Evolutionary conservation across 306 rosid species (phyloP), one percentile per base, ranked within the genome.

Genomic region (Casuarina glauca): DNA sequence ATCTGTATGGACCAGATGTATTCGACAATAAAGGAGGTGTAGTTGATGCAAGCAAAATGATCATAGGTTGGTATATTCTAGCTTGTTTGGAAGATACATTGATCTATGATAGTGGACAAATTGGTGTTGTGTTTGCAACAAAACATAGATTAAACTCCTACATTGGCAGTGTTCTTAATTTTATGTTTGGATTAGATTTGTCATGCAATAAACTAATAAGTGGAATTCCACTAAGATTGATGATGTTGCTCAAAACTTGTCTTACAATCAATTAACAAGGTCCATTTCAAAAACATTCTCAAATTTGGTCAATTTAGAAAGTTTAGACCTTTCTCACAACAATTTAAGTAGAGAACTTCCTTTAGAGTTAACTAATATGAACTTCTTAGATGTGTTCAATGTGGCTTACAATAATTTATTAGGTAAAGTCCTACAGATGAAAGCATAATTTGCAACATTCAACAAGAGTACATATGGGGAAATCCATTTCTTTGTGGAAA

Each of bases 321-420:
- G 76, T 9, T 78, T 71, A 32, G 77, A 71, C 35, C 52, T 60
- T n/a, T 79, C 73, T 19, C 50, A 51, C 70, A 79, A 79, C 39
- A 42, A 2, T 3, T 78, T 55, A 60, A 70, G 39, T 19, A 75
- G 81, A 3, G n/a, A 26, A 26, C 44, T 78, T 19, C 76, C 81
- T 26, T 3, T 35, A 1, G 5, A 35, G 36, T 72, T 78, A 3
- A 35, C 39, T 45, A 35, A 1, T 3, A 50, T 78, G 8, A 0
- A 53, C 3, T 57, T 6, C 11, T 10, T 76, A 20, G 20, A 4
- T 12, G 32, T 2, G 12, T 70, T 78, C 26, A 45, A 10, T 35
- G 81, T 70, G n/a, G 42, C 76, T 32, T 32, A 70, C 70, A 78
- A 78, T 9, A 78, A 78, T 15, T 55, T 78, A 1, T 78, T 76